Percentiles rank a stretch among this genome's conserved stretches.
phyloP scores from a whole-genome alignment of 192 early-diverging fungal species.

The Phycomyces blakesleeanus region DNA sequence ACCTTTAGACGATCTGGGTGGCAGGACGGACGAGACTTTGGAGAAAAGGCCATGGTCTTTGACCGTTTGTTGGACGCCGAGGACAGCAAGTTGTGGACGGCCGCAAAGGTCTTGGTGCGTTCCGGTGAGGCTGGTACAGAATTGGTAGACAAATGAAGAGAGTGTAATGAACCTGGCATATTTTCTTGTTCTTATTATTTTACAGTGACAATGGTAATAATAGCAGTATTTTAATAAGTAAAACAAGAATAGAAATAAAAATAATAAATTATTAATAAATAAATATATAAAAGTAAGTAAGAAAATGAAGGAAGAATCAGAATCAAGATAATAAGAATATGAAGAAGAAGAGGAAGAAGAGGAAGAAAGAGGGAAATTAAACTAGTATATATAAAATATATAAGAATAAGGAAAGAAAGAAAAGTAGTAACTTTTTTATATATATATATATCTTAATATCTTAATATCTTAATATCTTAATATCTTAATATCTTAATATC shows the following conservation, averaged over 20 bases:
- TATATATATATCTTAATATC: no score
- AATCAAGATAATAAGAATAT: no score
- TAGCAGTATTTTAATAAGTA: not conserved
- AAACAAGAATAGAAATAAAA: slow-evolving; percentile 12
- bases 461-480: no score
- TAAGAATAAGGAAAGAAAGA: no score
- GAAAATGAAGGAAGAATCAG: no score
- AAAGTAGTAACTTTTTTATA: no score
- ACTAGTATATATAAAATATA: no score
- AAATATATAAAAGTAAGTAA: no score
- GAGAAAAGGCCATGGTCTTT: not conserved
- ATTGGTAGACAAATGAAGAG: not conserved
- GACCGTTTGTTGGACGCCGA: not conserved
- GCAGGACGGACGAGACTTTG: not conserved
- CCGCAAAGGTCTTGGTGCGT: not conserved
- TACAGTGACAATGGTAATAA: no score
- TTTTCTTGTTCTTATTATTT: no score
- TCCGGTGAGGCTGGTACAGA: not conserved
- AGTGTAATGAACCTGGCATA: not conserved
- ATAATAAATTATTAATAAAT: no score
- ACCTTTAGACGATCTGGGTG: slow-evolving; percentile 40
- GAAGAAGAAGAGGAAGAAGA: slow-evolving; percentile 1
- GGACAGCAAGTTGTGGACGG: not conserved
- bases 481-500: no score
- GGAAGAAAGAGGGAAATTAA: not conserved